Base-by-base conservation (phyloP, 306 rosid species). In the Bauhinia variegata region DNA sequence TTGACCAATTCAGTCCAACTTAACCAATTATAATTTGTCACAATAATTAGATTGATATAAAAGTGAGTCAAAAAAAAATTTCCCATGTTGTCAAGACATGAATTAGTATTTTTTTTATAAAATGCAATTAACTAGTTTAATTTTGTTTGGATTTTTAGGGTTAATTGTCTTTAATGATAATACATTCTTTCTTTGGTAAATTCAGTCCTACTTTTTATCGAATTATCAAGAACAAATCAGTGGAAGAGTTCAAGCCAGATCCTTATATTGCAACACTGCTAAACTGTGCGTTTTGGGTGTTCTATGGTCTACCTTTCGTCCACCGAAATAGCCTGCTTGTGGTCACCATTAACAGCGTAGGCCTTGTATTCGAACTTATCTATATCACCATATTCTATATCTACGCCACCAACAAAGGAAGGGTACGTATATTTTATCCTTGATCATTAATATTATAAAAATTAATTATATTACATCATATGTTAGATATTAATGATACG, bases 241-340 rank as follows among this genome's bases (percentile, higher is more conserved):
- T 87, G 75, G 90, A 83, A 43, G 85, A 79, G 11, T 92, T 81
- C 75, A 79, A 75, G 79, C 85, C 92, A 4, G 80, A 74, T 13
- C 95, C 95, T 0, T 89, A 92, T 38, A 3, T 87, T 2, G 95
- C 91, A 8, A 80, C 91, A 0, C 78, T 79, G 6, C 30, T 92
- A 5, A 92, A 89, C 62, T 92, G 97, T 75, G 51, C 90, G 6
- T 81, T 79, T 8, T 92, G 96, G 96, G 56, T 82, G 3, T 77
- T 85, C 32, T 92, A 89, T 44, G 97, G 96, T 11, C 5, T 89
- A 76, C 96, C 97, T 2, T 81, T 89, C 44, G 83, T 92, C 38
- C 88, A 85, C 32, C 90, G 90, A 0, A 18, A 92, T 10, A 92
- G 91, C 46, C 4, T 75, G 56, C 81, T 92, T 13, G 92, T 89